Percentiles rank a stretch among this genome's conserved stretches.
Conservation (phyloP, 495 filamentous ascomycete species). For the Bryoglossum gracile region DNA sequence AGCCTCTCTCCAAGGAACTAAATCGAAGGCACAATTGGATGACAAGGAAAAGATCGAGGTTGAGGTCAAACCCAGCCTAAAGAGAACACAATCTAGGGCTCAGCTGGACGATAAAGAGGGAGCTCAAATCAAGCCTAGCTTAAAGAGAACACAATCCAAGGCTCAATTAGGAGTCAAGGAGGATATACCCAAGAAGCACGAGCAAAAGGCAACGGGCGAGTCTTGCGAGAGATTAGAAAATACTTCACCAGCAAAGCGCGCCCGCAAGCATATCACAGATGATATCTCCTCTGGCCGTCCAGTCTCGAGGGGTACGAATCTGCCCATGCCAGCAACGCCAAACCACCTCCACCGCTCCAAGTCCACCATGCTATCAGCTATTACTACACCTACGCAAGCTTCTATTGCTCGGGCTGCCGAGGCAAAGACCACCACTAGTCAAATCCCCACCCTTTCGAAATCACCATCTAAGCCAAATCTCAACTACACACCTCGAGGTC, state of each 20-base stretch:
- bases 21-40: slow-evolving; percentile 67
- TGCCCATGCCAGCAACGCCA: slow-evolving; percentile 30
- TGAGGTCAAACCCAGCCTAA: too few relatives aligned
- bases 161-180: slow-evolving; percentile 53
- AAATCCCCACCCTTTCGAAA: slow-evolving; percentile 32
- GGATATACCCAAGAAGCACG: slow-evolving; percentile 5
- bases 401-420: slow-evolving; percentile 59
- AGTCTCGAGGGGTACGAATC: slow-evolving; percentile 33
- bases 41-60: too few relatives aligned
- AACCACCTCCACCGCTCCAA: slow-evolving; percentile 25
- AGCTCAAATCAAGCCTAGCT: too few relatives aligned
- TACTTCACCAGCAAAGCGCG: slow-evolving; percentile 24
- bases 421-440: slow-evolving; percentile 41
- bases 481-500: slow-evolving; percentile 7
- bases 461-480: slow-evolving; percentile 22
- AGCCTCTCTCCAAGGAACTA: slow-evolving; percentile 61
- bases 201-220: too few relatives aligned
- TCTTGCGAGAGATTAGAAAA: slow-evolving; percentile 26
- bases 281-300: slow-evolving; percentile 38
- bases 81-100: slow-evolving; percentile 70
- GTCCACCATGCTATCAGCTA: slow-evolving; percentile 34
- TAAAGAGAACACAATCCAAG: slow-evolving; percentile 73
- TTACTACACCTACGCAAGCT: slow-evolving; percentile 77
- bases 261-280: slow-evolving; percentile 35
- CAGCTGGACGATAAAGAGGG: slow-evolving; percentile 51